A percentile compares a stretch with the other conserved stretches of the same genome.
Conservation (phyloP, 2,329 filamentous ascomycete species). For the Trichoderma harzianum region DNA sequence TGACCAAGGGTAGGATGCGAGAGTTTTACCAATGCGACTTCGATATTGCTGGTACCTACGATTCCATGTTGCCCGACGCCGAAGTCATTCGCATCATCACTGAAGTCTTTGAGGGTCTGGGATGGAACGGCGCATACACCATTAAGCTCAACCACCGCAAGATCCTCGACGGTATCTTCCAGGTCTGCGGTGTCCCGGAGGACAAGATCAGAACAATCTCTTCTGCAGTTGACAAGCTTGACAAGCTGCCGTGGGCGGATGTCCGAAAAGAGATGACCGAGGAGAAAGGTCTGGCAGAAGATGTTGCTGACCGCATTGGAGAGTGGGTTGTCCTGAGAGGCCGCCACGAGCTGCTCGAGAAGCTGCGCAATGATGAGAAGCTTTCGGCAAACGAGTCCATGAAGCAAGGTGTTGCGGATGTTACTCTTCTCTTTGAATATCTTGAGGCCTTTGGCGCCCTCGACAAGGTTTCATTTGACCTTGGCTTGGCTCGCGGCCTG, state of each 20-base stretch:
- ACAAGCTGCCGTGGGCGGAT: constrained; percentile 87
- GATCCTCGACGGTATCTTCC: constrained; percentile 88
- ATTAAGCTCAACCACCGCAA: constrained; percentile 96
- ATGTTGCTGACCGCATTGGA: constrained; percentile 82
- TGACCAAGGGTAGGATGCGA: constrained; percentile 88
- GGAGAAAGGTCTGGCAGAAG: constrained; percentile 75
- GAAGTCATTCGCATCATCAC: constrained; percentile 81
- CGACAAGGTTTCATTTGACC: constrained; percentile 78
- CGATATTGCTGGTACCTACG: constrained; percentile 84
- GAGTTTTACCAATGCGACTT: constrained; percentile 99
- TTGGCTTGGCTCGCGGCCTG: constrained; percentile 85
- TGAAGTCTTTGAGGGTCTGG: constrained; percentile 80
- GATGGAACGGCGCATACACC: constrained; percentile 70
- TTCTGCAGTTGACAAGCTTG: constrained; percentile 91
- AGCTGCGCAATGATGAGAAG: constrained; percentile 63
- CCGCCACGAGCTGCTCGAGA: constrained; percentile 67
- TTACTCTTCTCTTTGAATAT: constrained; percentile 77
- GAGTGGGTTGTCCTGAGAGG: constrained; percentile 78
- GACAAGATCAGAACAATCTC: constrained; percentile 88
- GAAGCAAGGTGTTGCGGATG: constrained; percentile 76
- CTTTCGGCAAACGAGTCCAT: constrained; percentile 70
- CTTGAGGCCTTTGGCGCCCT: constrained; percentile 72
- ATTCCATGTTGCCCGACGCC: constrained; percentile 87
- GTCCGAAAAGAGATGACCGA: constrained; percentile 91
- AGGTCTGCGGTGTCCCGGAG: constrained; percentile 81